Conservation (phyloP, 2,329 filamentous ascomycete species). For the Xylaria polymorpha region DNA sequence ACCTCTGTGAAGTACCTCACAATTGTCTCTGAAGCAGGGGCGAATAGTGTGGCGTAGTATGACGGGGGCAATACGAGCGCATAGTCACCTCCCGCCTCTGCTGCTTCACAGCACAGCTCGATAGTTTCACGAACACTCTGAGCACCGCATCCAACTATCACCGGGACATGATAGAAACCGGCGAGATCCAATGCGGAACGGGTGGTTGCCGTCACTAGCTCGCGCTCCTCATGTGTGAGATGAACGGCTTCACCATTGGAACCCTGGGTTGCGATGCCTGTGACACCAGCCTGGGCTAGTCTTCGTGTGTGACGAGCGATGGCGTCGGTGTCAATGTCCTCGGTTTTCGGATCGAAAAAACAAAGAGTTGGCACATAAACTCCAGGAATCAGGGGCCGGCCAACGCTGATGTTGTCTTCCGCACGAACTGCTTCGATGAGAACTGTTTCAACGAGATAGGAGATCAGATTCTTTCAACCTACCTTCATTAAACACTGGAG, state of each 20-base stretch:
- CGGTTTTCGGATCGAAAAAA: slow-evolving; percentile 74
- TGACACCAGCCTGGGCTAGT: slow-evolving; percentile 78
- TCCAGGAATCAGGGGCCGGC: slow-evolving; percentile 60
- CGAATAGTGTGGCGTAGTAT: slow-evolving; percentile 78
- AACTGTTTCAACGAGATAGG: background rate
- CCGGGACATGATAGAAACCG: slow-evolving; percentile 72
- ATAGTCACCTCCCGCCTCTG: slow-evolving; percentile 76
- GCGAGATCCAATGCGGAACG: slow-evolving; percentile 75
- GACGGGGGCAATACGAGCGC: slow-evolving; percentile 80
- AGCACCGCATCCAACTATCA: slow-evolving; percentile 81
- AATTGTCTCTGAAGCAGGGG: slow-evolving; percentile 69
- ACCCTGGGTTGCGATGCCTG: slow-evolving; percentile 80
- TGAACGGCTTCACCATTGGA: slow-evolving; percentile 88
- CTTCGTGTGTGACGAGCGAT: slow-evolving; percentile 72
- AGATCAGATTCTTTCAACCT: background rate
- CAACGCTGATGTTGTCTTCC: slow-evolving; percentile 33
- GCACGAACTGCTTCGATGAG: slow-evolving; percentile 17
- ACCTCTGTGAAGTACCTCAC: slow-evolving; percentile 74
- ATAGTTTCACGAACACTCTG: slow-evolving; percentile 81
- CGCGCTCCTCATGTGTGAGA: slow-evolving; percentile 76
- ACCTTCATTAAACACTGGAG: slow-evolving; percentile 4
- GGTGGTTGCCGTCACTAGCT: slow-evolving; percentile 74
- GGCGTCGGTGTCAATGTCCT: slow-evolving; percentile 73
- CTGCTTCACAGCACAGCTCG: slow-evolving; percentile 75
- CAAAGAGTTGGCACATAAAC: slow-evolving; percentile 80